Evolutionary conservation across 106 monocot species (phyloP), one percentile per base, ranked within the genome.

Genomic region (Ottelia alismoides): DNA sequence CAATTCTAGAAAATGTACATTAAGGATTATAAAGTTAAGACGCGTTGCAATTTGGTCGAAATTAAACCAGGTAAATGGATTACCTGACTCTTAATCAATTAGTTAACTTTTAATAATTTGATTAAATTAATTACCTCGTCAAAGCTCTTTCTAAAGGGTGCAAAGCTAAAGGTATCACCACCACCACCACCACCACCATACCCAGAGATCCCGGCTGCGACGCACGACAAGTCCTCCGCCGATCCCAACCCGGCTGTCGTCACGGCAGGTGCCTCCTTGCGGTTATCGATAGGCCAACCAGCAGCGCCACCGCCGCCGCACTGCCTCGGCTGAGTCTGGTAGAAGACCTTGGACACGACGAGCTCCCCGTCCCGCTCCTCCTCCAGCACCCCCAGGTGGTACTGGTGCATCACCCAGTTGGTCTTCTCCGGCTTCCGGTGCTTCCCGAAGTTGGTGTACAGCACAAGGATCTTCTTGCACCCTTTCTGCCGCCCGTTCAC

Each of bases 281-380:
- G n/a, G n/a, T n/a, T n/a, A n/a, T n/a, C n/a, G n/a, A n/a, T n/a
- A n/a, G n/a, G n/a, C n/a, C n/a, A n/a, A n/a, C n/a, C n/a, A n/a
- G n/a, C n/a, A n/a, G n/a, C n/a, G n/a, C n/a, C n/a, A n/a, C n/a
- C n/a, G n/a, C n/a, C n/a, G n/a, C n/a, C n/a, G 44, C 96, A 80
- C 77, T 93, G 92, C 70, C 92, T 68, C 2, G 87, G 92, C 40
- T 93, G 92, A 0, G 92, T 96, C 78, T 96, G 96, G 64, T 89
- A 96, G 77, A 96, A 96, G 11, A 96, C 79, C 67, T 96, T 96
- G 0, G 89, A 96, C 25, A 96, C 89, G 16, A 96, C 89, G 0
- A 96, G 82, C 70, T 96, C 96, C 1, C 92, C 92, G 24, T 93
- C 92, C 59, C 62, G 76, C 72, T 93, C 92, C 72, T 93, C 92